phyloP scores from a whole-genome alignment of 495 filamentous ascomycete species.

The Aspergillus conjunctus region DNA sequence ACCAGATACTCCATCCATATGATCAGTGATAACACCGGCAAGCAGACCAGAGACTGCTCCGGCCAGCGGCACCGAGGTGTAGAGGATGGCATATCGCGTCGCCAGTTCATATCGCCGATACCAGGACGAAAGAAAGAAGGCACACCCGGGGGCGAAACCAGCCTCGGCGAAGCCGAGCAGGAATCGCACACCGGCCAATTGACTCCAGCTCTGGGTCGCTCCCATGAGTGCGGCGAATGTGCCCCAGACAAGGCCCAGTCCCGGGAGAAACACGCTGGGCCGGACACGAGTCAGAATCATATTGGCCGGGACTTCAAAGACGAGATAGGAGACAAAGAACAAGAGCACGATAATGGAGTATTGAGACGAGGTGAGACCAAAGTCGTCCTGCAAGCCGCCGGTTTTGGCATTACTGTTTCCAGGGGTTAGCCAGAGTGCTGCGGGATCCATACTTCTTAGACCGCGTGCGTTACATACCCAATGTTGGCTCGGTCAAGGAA shows the following conservation, averaged over 20 bases:
- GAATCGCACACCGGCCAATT: conserved; percentile 3
- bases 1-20: conserved; percentile 1
- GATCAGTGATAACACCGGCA: background rate
- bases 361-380: conserved; percentile 5
- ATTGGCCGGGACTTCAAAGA: conserved; percentile 7
- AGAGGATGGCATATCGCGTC: conserved; percentile 3
- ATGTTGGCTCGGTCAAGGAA: conserved; percentile 4
- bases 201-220: background rate
- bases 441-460: background rate
- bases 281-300: conserved; percentile 4
- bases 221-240: conserved; percentile 4
- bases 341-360: conserved; percentile 8
- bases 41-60: background rate
- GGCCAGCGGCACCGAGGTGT: conserved; percentile 1
- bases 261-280: conserved; percentile 6
- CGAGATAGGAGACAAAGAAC: conserved; percentile 3
- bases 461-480: background rate
- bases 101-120: conserved; percentile 5
- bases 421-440: background rate
- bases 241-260: conserved; percentile 1
- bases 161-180: conserved; percentile 2
- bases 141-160: background rate
- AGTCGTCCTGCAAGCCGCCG: background rate
- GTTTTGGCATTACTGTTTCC: conserved; percentile 3
- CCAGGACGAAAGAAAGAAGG: conserved; percentile 2